phyloP scores from a whole-genome alignment of 2,329 filamentous ascomycete genomes.

The Trichoderma simmonsii region DNA sequence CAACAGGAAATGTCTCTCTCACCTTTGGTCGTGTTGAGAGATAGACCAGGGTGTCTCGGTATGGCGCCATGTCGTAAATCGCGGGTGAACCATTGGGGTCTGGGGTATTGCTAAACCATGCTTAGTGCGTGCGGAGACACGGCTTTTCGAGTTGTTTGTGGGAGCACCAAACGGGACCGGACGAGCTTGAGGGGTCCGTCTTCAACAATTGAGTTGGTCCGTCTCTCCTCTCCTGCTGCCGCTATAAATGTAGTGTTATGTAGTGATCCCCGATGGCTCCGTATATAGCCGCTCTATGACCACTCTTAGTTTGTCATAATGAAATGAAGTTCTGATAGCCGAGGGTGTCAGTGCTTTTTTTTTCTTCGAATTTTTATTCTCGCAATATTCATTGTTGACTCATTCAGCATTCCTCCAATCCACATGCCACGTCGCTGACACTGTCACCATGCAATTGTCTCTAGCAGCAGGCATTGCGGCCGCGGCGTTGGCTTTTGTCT shows the following conservation, averaged over 20 bases:
- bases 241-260: not conserved
- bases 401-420: not conserved
- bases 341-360: not conserved
- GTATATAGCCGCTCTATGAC: conserved; percentile 8
- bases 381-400: not conserved
- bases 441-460: conserved; percentile 3
- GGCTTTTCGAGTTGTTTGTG: not conserved
- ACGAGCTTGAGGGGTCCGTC: not conserved
- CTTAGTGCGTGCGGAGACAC: conserved; percentile 9
- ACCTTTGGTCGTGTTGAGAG: not conserved
- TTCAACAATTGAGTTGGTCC: not conserved
- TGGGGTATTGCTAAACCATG: not conserved
- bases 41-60: not conserved
- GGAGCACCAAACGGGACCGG: conserved; percentile 3
- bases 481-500: conserved; percentile 15
- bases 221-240: conserved; percentile 15
- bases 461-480: not conserved
- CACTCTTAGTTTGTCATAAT: not conserved
- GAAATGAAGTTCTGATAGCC: not conserved
- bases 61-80: not conserved
- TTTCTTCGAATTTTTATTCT: not conserved
- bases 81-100: not conserved
- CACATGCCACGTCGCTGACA: not conserved
- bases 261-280: not conserved
- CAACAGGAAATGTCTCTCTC: not conserved